Percentiles rank a stretch among this genome's conserved stretches.
Evolutionary conservation across 352 stramenopile genomes (phyloP).

Genomic region (Pythium rishiriense): DNA sequence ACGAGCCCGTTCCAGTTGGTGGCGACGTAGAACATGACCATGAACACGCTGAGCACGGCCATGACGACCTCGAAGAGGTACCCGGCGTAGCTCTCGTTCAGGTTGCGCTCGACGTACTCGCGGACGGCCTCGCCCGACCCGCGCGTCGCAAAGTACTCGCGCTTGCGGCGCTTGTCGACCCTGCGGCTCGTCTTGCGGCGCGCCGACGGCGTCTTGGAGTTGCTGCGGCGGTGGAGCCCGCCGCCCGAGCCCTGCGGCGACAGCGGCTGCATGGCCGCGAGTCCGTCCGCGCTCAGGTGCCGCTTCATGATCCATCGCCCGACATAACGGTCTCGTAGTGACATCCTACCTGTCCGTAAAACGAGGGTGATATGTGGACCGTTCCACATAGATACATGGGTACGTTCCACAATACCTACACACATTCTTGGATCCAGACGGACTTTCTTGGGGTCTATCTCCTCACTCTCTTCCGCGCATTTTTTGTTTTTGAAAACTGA

Average conservation of each 20-base stretch:
- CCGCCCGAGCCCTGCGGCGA: conserved; percentile 12
- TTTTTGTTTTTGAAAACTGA: conserved; percentile 20
- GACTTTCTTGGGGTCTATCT: neutral
- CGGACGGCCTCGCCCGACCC: conserved; percentile 48
- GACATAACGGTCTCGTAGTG: neutral
- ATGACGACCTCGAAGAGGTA: conserved; percentile 43
- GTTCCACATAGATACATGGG: conserved; percentile 13
- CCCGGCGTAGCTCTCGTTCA: conserved; percentile 61
- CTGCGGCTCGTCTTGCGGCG: conserved; percentile 37
- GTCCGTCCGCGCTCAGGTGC: neutral
- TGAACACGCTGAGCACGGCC: conserved; percentile 57
- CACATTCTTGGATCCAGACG: conserved; percentile 15
- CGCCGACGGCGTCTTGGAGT: conserved; percentile 15
- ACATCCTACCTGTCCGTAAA: conserved; percentile 7
- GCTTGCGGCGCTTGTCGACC: conserved; percentile 33
- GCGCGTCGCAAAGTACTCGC: conserved; percentile 37
- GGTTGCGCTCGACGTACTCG: conserved; percentile 74
- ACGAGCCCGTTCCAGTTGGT: conserved; percentile 58
- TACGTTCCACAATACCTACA: conserved; percentile 6
- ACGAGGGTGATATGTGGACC: conserved; percentile 5
- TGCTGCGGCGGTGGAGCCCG: conserved; percentile 32
- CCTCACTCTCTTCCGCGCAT: neutral
- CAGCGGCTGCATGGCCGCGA: conserved; percentile 17
- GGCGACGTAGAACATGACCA: conserved; percentile 65
- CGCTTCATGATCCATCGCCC: conserved; percentile 4